phyloP scores from a whole-genome alignment of 1,284 basidiomycete species.

The Cutaneotrichosporon mucoides region DNA sequence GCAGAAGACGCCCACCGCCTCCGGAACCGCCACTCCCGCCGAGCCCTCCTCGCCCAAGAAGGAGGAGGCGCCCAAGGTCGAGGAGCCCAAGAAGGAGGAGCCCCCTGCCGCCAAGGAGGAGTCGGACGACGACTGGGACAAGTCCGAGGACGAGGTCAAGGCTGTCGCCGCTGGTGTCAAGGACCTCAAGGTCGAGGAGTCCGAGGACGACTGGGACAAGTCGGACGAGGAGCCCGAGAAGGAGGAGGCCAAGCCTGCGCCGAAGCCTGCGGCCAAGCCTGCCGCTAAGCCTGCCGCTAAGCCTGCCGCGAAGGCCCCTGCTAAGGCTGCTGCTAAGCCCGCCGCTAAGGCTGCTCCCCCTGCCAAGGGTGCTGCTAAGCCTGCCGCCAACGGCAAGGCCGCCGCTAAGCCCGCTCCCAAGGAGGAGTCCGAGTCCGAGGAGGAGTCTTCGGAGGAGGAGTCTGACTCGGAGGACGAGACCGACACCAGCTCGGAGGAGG shows the following conservation, averaged over 20 bases:
- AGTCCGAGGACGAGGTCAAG: slow-evolving; percentile 53
- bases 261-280: slow-evolving; percentile 17
- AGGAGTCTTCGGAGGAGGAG: slow-evolving; percentile 44
- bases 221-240: slow-evolving; percentile 43
- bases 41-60: slow-evolving; percentile 25
- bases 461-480: slow-evolving; percentile 45
- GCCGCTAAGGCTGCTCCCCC: not conserved
- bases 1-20: slow-evolving; percentile 32
- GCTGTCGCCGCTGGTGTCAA: slow-evolving; percentile 33
- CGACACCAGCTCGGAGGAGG: slow-evolving; percentile 21
- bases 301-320: slow-evolving; percentile 5
- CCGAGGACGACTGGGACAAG: slow-evolving; percentile 74
- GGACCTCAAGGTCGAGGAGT: slow-evolving; percentile 40
- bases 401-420: not conserved
- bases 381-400: slow-evolving; percentile 20
- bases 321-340: slow-evolving; percentile 15
- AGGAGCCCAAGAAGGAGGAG: slow-evolving; percentile 4
- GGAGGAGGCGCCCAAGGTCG: slow-evolving; percentile 26
- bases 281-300: slow-evolving; percentile 12
- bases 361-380: slow-evolving; percentile 14
- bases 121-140: slow-evolving; percentile 68
- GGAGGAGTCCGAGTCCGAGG: slow-evolving; percentile 28
- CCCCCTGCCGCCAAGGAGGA: slow-evolving; percentile 19
- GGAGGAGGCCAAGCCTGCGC: slow-evolving; percentile 35
- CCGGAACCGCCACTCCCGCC: slow-evolving; percentile 47